Conservation (phyloP, 2,329 filamentous ascomycete species). For the Talaromyces sp. region DNA sequence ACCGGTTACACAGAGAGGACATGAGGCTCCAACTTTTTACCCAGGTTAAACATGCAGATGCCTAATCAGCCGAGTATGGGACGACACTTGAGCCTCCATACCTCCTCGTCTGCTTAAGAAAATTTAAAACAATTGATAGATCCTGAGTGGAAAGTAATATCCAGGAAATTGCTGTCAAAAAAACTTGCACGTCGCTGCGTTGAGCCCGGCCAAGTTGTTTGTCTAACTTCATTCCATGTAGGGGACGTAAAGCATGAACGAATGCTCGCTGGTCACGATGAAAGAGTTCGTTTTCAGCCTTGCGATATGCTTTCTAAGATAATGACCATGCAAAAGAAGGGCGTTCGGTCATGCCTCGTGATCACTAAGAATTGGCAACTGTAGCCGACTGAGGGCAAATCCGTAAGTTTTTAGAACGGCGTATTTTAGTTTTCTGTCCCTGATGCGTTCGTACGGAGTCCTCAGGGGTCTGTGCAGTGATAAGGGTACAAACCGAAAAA, state of each 20-base stretch:
- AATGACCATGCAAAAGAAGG: background rate
- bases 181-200: background rate
- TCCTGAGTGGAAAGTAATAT: background rate
- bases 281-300: background rate
- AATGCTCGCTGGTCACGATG: background rate
- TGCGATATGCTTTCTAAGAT: background rate
- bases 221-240: background rate
- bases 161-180: background rate
- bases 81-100: background rate
- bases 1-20: background rate
- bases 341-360: background rate
- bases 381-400: background rate
- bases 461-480: background rate
- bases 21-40: background rate
- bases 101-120: background rate
- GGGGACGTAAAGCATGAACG: background rate
- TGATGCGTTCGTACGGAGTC: background rate
- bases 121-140: background rate
- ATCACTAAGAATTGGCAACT: background rate
- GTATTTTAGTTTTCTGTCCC: background rate
- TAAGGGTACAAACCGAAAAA: background rate
- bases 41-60: background rate
- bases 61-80: background rate
- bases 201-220: background rate
- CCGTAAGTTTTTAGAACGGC: background rate